Evolutionary conservation across 2,329 filamentous ascomycete genomes (phyloP), one percentile per base, ranked within the genome.

Genomic region (Fusarium goolgardi): DNA sequence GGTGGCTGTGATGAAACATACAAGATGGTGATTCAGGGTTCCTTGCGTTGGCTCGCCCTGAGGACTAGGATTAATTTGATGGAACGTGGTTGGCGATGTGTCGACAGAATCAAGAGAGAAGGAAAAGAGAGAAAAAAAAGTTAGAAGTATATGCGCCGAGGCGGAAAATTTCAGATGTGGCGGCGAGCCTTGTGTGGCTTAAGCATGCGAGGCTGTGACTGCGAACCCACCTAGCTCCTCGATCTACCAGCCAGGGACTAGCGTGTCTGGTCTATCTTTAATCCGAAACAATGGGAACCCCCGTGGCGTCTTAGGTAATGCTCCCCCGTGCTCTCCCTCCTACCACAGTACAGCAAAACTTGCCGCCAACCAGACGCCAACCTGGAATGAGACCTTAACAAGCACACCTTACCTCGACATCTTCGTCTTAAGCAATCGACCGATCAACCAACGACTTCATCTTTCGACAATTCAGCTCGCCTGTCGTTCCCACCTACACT

Each of bases 21-120:
- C 71, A 45, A 47, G 39, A 67, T 46, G 56, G 59, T 58, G 25
- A 47, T 60, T 72, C 84, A 86, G 84, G 84, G 84, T 86, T 86
- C 84, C 84, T 86, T 86, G 84, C 84, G 83, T 83, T 85, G 81
- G 84, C 84, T 86, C 84, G 84, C 84, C 84, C 84, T 85, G 80
- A 78, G 69, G 65, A 72, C 65, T 69, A 55, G 65, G 34, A 50
- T 41, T 45, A 53, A 54, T 51, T 51, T 63, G 53, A 58, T 65
- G 53, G 43, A 59, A 52, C 47, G 61, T 59, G 52, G 57, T 60
- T 61, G 58, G 65, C 45, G 52, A 67, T 58, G 57, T 65, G 34
- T 61, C 62, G 59, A 60, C 63, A 55, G 50, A 59, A 55, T 65
- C 63, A 51, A 47, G 57, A 56, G 34, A 57, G 50, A 49, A 65